Evolutionary conservation across 2,329 filamentous ascomycete genomes (phyloP), one percentile per base, ranked within the genome.

Genomic region (Periconia macrospinosa): DNA sequence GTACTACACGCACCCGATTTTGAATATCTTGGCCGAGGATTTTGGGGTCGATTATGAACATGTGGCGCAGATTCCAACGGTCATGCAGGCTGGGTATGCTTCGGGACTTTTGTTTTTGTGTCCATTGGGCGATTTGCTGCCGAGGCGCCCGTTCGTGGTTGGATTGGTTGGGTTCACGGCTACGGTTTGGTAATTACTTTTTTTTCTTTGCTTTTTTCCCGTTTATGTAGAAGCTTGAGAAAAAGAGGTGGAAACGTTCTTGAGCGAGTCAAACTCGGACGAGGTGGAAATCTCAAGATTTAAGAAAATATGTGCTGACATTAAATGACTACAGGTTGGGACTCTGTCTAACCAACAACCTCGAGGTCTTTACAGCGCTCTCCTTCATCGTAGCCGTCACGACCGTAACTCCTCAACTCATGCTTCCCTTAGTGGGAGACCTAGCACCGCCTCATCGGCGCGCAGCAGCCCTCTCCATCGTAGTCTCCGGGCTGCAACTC

Each of bases 11-110:
- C 89, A 92, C 63, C 89, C 90, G 0, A 89, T 93, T 45, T 76
- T 93, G 20, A 91, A 92, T 66, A 83, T 89, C 47, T 80, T 94
- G 41, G 89, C 90, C 0, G 70, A 79, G 10, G 86, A 89, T 15
- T 93, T 94, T 65, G 66, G 81, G 49, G 86, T 93, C 45, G 81
- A 80, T 9, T 88, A 91, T 64, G 88, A 91, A 63, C 78, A 81
- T 50, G 85, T 89, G 0, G 79, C 83, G 3, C 73, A 84, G 41
- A 85, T 93, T 20, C 89, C 90, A 1, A 93, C 90, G 0, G 76
- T 92, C 42, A 86, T 89, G 72, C 91, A 94, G 70, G 87, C 89
- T 1, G 90, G 90, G 1, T 94, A 94, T 72, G 90, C 89, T 0
- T 79, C 79, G 0, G 90, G 90, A 0, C 69, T 94, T 18, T 73